Evolutionary conservation across 495 filamentous ascomycete genomes (phyloP).

Genomic region (Lepidopterella palustris): DNA sequence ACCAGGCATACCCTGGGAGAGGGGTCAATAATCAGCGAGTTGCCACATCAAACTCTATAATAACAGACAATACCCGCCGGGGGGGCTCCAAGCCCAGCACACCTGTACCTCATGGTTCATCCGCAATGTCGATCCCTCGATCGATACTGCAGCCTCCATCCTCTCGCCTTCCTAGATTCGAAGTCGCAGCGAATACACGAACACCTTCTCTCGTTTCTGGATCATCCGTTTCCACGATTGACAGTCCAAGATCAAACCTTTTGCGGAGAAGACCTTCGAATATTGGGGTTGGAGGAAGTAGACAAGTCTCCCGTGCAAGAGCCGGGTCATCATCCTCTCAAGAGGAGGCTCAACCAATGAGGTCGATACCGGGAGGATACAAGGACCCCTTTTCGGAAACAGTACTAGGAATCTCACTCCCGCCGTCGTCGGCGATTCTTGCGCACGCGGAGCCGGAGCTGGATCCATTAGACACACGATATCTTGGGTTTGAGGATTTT

Average conservation of each 20-base stretch:
- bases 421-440: slow-evolving; percentile 26
- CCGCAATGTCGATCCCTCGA: slow-evolving; percentile 7
- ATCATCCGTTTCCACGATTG: slow-evolving; percentile 35
- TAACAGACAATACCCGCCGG: slow-evolving; percentile 12
- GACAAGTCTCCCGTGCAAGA: slow-evolving; percentile 15
- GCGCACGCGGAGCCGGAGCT: slow-evolving; percentile 7
- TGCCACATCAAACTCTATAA: slow-evolving; percentile 10
- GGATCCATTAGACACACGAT: not conserved
- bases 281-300: slow-evolving; percentile 20
- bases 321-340: slow-evolving; percentile 19
- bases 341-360: slow-evolving; percentile 19
- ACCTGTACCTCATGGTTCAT: slow-evolving; percentile 2
- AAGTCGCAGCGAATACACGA: slow-evolving; percentile 19
- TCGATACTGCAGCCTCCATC: slow-evolving; percentile 13
- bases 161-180: slow-evolving; percentile 26
- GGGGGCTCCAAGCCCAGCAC: slow-evolving; percentile 13
- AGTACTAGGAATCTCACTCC: slow-evolving; percentile 35
- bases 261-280: slow-evolving; percentile 34
- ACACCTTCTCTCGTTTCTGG: slow-evolving; percentile 39
- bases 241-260: slow-evolving; percentile 34
- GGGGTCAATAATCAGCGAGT: slow-evolving; percentile 7
- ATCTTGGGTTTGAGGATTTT: slow-evolving; percentile 11
- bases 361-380: slow-evolving; percentile 20
- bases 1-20: slow-evolving; percentile 10
- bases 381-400: slow-evolving; percentile 29